Evolutionary conservation across 108 stramenopile genomes (phyloP), one percentile per base, ranked within the genome.

Genomic region (Pseudonitzschia pungens): DNA sequence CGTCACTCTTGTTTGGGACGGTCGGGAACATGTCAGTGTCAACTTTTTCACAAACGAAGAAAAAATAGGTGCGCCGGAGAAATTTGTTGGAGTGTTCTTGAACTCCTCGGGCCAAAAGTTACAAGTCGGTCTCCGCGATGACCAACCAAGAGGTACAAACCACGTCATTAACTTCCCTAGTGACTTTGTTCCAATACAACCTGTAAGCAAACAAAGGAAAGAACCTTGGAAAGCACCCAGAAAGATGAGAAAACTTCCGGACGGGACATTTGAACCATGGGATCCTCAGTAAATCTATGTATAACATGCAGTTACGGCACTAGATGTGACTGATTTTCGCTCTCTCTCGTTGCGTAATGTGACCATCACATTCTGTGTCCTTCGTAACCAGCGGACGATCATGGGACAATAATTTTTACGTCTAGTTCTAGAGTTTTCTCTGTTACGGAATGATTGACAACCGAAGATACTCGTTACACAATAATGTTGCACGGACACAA

Each of bases 71-170:
- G 21, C 64, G 4, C 58, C 67, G 36, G 68, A 76, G 27, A 58
- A 45, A 18, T 76, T 76, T 42, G 58, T 69, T 29, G 28, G 27
- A 14, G 55, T 58, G 0, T 81, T 89, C 69, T 58, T 56, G 67
- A 45, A 33, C 14, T 18, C 20, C n/a, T 27, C 54, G 9, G 54
- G 66, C 8, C 14, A 62, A 33, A 72, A 21, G 31, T 36, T 78
- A 11, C 14, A 72, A 20, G 66, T 79, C 10, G 66, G 28, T 5
- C 75, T 83, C 1, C 72, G 77, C 32, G 87, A 90, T 41, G 86
- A 87, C 60, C 83, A 84, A 76, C 89, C 89, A 7, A 70, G 89
- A 24, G 89, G 89, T 58, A 66, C 45, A 45, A 81, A 81, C 11
- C 83, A 81, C 22, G 83, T 87, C 14, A 68, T 87, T n/a, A 87